Evolutionary conservation across 2,329 filamentous ascomycete species (phyloP).

Genomic region (Fusarium sp.): DNA sequence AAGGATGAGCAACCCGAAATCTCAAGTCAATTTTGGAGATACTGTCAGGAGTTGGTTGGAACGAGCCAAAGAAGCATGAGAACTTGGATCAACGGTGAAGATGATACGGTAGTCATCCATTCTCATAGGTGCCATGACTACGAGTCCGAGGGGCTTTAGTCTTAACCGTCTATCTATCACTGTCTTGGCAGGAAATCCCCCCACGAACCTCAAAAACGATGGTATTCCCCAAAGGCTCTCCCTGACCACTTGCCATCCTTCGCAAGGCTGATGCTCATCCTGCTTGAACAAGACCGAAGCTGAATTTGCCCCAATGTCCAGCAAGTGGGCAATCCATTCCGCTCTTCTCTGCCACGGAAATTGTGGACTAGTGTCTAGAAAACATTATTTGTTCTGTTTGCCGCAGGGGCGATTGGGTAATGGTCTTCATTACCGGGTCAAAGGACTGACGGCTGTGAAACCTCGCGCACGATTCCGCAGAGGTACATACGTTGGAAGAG

Average conservation of each 20-base stretch:
- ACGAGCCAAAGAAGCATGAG: not conserved
- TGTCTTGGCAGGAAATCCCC: too few species aligned
- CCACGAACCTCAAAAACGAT: not conserved
- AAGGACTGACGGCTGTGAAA: constrained; percentile 66
- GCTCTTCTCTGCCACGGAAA: constrained; percentile 42
- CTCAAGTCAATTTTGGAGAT: not conserved
- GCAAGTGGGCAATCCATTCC: constrained; percentile 56
- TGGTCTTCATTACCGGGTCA: constrained; percentile 64
- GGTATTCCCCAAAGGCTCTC: not conserved
- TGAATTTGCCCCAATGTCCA: constrained; percentile 56
- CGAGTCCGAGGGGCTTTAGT: not conserved
- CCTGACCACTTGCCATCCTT: not conserved
- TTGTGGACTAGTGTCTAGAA: constrained; percentile 55
- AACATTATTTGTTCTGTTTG: constrained; percentile 60
- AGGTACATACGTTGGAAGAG: constrained; percentile 56
- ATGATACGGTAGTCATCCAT: too few species aligned
- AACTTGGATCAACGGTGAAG: too few species aligned
- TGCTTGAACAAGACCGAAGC: not conserved
- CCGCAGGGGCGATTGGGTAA: constrained; percentile 66
- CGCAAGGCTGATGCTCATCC: not conserved
- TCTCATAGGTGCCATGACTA: not conserved
- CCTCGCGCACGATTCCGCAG: constrained; percentile 59
- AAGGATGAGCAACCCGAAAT: not conserved
- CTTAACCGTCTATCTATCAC: not conserved
- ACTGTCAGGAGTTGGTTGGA: too few species aligned